Base-by-base conservation (phyloP, 345 rosid species). In the Citrus cavaleriei region DNA sequence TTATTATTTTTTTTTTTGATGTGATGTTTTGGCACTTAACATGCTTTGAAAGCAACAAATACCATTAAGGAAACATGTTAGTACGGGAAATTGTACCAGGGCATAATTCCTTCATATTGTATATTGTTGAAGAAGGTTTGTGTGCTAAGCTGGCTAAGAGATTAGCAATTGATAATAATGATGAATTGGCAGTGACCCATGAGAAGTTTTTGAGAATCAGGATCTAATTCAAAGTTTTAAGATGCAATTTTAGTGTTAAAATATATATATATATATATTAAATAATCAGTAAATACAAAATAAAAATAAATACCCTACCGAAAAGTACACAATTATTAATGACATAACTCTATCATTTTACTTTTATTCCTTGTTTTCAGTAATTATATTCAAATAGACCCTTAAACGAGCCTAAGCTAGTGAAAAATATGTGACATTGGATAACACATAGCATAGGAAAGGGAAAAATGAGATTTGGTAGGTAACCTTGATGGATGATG, bases 1-100 rank as follows among this genome's bases (percentile, higher is more conserved):
- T 32, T 32, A 32, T 69, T 76, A 59, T 28, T 63, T 0, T 64
- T n/a, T 3, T 32, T 34, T 9, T 59, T 25, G 86, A 87, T 85
- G 85, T 81, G 90, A 83, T 77, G 35, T 79, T 67, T 25, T 59
- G 70, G 77, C 81, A 66, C 16, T 7, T 84, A 68, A 13, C 78
- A 54, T 77, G 42, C 38, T 73, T 42, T 25, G 55, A 77, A 78
- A 18, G 18, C 64, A 59, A 34, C 42, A 80, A 70, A 79, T 70
- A 78, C 76, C 81, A 82, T 78, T 68, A 74, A 64, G 78, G 85
- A 58, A 80, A 78, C 83, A 84, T 42, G 27, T 40, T 7, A 16
- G 80, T 76, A 80, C 83, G 81, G 70, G 6, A 40, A 61, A 21
- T 59, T 75, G 81, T 78, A 80, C 67, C 40, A 4, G 42, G 16